Evolutionary conservation across 208 protist species (phyloP).

Genomic region (Leishmania aethiopica): DNA sequence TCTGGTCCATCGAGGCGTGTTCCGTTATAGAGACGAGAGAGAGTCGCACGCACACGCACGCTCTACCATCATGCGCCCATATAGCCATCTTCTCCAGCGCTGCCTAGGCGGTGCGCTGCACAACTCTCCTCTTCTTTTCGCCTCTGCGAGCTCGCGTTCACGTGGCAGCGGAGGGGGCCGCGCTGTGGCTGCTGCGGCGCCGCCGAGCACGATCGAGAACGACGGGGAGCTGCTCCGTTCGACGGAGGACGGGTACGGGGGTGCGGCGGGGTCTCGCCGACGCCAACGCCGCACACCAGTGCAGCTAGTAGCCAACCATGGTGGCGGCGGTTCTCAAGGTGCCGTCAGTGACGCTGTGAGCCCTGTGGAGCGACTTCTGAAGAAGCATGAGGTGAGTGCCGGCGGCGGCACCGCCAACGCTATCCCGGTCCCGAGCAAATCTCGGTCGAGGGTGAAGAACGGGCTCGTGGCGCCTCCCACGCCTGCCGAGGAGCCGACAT

Average conservation of each 20-base stretch:
- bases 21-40: background rate
- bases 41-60: background rate
- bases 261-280: background rate
- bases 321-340: background rate
- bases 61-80: slow-evolving; percentile 10
- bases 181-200: background rate
- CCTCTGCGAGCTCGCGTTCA: background rate
- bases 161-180: background rate
- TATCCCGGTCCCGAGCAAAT: background rate
- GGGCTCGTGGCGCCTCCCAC: slow-evolving; percentile 14
- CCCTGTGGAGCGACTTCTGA: slow-evolving; percentile 19
- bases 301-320: slow-evolving; percentile 8
- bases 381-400: slow-evolving; percentile 14
- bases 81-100: slow-evolving; percentile 10
- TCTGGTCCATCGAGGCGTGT: background rate
- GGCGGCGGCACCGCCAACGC: background rate
- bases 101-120: slow-evolving; percentile 13
- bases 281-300: slow-evolving; percentile 14
- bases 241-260: background rate
- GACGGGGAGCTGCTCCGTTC: background rate
- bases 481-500: background rate
- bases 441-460: slow-evolving; percentile 2
- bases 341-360: background rate
- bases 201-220: background rate
- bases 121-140: slow-evolving; percentile 11